phyloP scores from a whole-genome alignment of 768 basidiomycete genomes.

The Royoungia palumana region DNA sequence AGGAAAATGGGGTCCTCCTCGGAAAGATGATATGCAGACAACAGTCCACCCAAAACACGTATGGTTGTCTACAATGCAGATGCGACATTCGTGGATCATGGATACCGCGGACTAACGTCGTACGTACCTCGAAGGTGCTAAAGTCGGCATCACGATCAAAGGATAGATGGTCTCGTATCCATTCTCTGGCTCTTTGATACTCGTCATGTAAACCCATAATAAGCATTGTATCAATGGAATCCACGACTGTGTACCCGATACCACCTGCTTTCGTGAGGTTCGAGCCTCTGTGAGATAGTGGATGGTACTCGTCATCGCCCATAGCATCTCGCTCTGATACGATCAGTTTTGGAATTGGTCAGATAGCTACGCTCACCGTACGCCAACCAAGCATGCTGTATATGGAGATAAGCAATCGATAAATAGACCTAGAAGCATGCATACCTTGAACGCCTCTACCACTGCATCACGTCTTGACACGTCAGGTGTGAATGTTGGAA shows the following conservation, averaged over 20 bases:
- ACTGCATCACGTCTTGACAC: constrained; percentile 62
- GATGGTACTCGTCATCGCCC: constrained; percentile 92
- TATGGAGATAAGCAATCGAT: constrained; percentile 10
- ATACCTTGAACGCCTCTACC: constrained; percentile 75
- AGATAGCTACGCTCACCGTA: constrained; percentile 56
- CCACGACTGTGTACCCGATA: constrained; percentile 86
- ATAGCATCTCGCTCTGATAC: constrained; percentile 78
- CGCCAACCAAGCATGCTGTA: constrained; percentile 79
- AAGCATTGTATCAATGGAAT: constrained; percentile 84
- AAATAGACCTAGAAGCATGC: constrained; percentile 15
- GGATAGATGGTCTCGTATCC: constrained; percentile 65
- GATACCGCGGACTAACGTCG: background rate
- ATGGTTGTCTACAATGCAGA: constrained; percentile 71
- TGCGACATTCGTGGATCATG: constrained; percentile 1
- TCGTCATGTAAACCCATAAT: constrained; percentile 82
- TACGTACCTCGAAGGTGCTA: constrained; percentile 86
- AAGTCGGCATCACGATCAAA: constrained; percentile 78
- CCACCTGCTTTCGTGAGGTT: constrained; percentile 79
- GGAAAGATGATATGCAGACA: constrained; percentile 82
- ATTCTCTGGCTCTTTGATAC: constrained; percentile 70
- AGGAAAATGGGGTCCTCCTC: constrained; percentile 66
- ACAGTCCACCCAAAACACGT: constrained; percentile 84
- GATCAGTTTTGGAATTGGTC: constrained; percentile 9
- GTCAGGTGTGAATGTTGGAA: constrained; percentile 49
- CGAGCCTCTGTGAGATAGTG: constrained; percentile 66